Evolutionary conservation across 371 early-diverging fungal species (phyloP).

Genomic region (Zychaea mexicana): DNA sequence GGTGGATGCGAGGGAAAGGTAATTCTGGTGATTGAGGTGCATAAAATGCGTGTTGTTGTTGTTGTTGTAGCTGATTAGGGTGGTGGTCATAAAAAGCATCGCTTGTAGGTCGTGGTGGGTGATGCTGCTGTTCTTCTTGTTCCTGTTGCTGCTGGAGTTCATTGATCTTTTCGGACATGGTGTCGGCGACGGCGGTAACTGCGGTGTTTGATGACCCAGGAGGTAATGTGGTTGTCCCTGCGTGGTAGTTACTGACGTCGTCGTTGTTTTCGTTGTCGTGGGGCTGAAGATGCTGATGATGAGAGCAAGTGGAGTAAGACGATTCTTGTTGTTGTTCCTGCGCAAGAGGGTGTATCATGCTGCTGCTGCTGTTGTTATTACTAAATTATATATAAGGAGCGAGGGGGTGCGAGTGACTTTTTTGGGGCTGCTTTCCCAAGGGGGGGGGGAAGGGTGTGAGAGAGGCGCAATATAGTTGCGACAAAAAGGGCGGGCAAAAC

Average conservation of each 20-base stretch:
- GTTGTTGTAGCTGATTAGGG: conserved; percentile 19
- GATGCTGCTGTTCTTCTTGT: background rate
- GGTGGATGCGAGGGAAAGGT: conserved; percentile 2
- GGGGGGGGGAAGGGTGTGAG: too few relatives aligned
- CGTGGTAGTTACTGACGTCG: background rate
- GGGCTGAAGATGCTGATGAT: background rate
- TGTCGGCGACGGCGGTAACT: background rate
- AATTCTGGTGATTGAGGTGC: conserved; percentile 23
- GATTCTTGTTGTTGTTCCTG: conserved; percentile 10
- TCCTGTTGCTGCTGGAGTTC: background rate
- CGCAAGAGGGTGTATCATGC: conserved; percentile 17
- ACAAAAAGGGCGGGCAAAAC: conserved; percentile 2
- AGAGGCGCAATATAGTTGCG: background rate
- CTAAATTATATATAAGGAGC: background rate
- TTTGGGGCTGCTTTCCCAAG: background rate
- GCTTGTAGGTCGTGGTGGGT: background rate
- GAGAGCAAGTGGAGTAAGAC: conserved; percentile 7
- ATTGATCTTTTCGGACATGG: background rate
- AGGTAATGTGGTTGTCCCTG: background rate
- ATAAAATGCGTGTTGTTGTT: conserved; percentile 15
- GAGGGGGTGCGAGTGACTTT: background rate
- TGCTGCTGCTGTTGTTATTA: too few relatives aligned
- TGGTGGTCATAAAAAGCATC: conserved; percentile 14
- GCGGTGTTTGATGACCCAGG: conserved; percentile 1
- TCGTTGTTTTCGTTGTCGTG: background rate